Evolutionary conservation across 768 basidiomycete species (phyloP), one percentile per base, ranked within the genome.

Genomic region (Collybiopsis luxurians): DNA sequence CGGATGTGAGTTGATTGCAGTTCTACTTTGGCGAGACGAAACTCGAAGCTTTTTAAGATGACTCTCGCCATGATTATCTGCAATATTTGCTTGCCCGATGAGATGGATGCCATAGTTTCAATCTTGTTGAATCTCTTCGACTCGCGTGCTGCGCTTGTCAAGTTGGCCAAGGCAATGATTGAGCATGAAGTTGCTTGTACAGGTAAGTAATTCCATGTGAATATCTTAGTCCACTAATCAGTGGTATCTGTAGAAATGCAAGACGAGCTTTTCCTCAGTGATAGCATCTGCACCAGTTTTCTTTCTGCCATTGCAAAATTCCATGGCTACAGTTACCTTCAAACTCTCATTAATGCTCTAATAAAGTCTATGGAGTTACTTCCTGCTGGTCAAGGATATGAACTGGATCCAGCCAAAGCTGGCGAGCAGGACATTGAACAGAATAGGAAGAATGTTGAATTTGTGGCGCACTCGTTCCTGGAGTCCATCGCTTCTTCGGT

Each of bases 301-400:
- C 73, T 97, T 43, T 92, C 92, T 5, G 84, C 86, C 2, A 95
- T 95, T 63, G 92, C 91, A 3, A 86, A 80, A 65, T 83, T 89
- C n/a, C 92, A 95, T 59, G 95, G 95, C 3, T 97, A 96, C 69
- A 86, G 87, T 56, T 97, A 96, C 69, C 75, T 97, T n/a, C 82
- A 93, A 19, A 83, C 79, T 43, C 78, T 95, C 24, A 81, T 96
- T 45, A 75, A 80, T 43, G 91, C 93, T 2, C 76, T 96, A 26
- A 79, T 97, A 60, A 81, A 86, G 61, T 82, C 81, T 19, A 89
- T 97, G 81, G 71, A 79, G 4, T 75, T 81, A 4, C 79, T 90
- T 70, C 90, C 92, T 2, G 66, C 83, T 6, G 91, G 87, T 11
- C 84, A 83, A 55, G 83, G 84, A 1, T 94, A 89, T 66, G 89